A percentile compares a stretch with the other conserved stretches of the same genome.
Conservation (phyloP, 208 protist genomes). For the Leishmania mexicana region DNA sequence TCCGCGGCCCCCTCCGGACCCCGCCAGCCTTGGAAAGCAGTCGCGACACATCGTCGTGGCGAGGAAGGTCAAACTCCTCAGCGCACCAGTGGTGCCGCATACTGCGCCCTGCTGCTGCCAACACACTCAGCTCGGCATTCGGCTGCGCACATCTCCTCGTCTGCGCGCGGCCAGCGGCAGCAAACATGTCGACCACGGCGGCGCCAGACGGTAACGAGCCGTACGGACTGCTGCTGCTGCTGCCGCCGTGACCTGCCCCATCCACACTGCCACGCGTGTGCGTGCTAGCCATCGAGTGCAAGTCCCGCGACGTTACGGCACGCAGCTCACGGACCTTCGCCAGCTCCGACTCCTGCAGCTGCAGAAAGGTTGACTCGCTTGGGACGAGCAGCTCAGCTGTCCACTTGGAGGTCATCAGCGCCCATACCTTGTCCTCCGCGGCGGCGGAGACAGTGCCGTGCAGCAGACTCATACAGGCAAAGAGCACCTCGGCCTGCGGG, state of each 20-base stretch:
- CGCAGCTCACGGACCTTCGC: slow-evolving; percentile 39
- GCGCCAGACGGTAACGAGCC: neutral
- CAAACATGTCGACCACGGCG: slow-evolving; percentile 15
- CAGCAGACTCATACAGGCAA: slow-evolving; percentile 35
- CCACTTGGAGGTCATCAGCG: slow-evolving; percentile 46
- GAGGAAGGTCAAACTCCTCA: slow-evolving; percentile 15
- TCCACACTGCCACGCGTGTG: neutral
- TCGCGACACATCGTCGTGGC: slow-evolving; percentile 33
- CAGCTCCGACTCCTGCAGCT: slow-evolving; percentile 41
- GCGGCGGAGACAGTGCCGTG: slow-evolving; percentile 19
- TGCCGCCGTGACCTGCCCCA: neutral
- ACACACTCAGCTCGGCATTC: slow-evolving; percentile 4
- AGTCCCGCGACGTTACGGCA: slow-evolving; percentile 2
- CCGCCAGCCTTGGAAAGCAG: neutral
- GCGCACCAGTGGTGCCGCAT: slow-evolving; percentile 22
- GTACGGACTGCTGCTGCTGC: neutral
- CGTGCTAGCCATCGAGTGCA: neutral
- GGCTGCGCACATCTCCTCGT: neutral
- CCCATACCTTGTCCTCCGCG: slow-evolving; percentile 41
- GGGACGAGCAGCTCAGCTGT: slow-evolving; percentile 48
- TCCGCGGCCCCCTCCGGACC: neutral
- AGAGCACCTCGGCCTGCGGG: slow-evolving; percentile 37
- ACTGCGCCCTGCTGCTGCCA: slow-evolving; percentile 20
- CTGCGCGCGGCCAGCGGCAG: neutral
- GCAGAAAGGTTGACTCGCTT: slow-evolving; percentile 30